Evolutionary conservation across 1,139 yeast species (phyloP), one percentile per base, ranked within the genome.

Genomic region (Candida sp.): DNA sequence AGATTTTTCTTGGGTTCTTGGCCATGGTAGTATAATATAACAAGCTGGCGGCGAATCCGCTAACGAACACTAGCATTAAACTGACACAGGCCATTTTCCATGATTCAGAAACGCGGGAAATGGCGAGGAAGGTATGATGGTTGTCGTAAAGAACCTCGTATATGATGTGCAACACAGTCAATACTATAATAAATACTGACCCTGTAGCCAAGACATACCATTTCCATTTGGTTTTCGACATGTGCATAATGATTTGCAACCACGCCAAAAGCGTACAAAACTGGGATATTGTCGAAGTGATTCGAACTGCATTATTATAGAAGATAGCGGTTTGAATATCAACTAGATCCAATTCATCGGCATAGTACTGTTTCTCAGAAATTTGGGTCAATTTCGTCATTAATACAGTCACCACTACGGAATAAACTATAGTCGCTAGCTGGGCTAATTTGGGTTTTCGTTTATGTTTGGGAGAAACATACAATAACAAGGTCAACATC

Each of bases 401-500:
- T 22, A 75, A 52, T 2, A 75, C 68, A 1, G 81, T 77, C 38
- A 70, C 57, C 3, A 71, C 68, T 4, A 72, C 59, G 15, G 81
- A 68, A 49, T 68, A 69, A 46, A 76, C 63, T 4, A 77, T 49
- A 15, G 80, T 77, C 4, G 81, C 71, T 9, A 75, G 38, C 41
- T 73, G 74, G 12, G 81, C 61, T 30, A 73, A 54, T 38, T 66
- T 49, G 1, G 85, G 83, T 45, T 79, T 76, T 12, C 74, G 51
- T 45, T 66, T 68, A 49, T 74, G 75, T 19, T 63, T 65, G 0
- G 81, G 75, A 19, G 79, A 70, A 33, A 81, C 56, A 40, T 68
- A 58, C 35, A 78, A 60, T 41, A 79, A 54, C 22, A 78, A 51
- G 39, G 79, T 58, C 33, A 81, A 63, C 79, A 80, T 75, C 85